These are phyloP conservation scores for Neospermospora avenae DNA, from an alignment of 2,329 filamentous ascomycete species.

Conservation along the genomic window DNA sequence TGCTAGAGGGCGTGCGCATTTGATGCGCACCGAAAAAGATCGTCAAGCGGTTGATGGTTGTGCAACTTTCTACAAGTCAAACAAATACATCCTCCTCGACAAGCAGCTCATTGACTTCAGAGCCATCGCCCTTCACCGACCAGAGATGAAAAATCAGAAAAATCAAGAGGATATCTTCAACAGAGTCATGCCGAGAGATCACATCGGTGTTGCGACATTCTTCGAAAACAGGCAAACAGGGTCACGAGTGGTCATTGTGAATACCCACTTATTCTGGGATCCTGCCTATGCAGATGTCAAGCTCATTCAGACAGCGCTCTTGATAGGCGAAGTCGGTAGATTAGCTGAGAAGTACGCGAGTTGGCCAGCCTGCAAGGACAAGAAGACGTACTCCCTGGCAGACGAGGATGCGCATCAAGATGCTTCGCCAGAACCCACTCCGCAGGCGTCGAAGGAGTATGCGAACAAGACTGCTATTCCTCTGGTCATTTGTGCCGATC, in stretches of 20 bases:
- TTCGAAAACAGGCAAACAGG: constrained; percentile 89
- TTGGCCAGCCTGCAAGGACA: constrained; percentile 77
- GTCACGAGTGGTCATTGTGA: constrained; percentile 87
- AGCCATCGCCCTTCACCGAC: constrained; percentile 86
- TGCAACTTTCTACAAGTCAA: constrained; percentile 93
- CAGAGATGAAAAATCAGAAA: constrained; percentile 98
- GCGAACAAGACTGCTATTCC: constrained; percentile 83
- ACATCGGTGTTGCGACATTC: constrained; percentile 89
- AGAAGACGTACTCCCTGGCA: constrained; percentile 42
- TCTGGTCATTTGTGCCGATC: constrained; percentile 87
- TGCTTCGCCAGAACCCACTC: constrained; percentile 49
- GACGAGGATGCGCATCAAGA: constrained; percentile 45
- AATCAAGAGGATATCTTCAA: constrained; percentile 98
- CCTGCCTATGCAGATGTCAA: constrained; percentile 90
- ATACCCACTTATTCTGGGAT: constrained; percentile 95
- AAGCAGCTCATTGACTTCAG: constrained; percentile 93
- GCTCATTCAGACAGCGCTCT: constrained; percentile 88
- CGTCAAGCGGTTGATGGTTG: constrained; percentile 91
- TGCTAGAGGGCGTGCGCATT: constrained; percentile 85
- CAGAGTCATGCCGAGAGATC: constrained; percentile 96
- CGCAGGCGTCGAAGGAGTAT: constrained; percentile 81
- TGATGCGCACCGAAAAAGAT: constrained; percentile 79
- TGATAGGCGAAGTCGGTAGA: constrained; percentile 89
- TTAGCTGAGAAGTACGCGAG: constrained; percentile 81
- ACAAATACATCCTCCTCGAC: constrained; percentile 90